A percentile compares a stretch with the other conserved stretches of the same genome.
These are phyloP conservation scores for Aspergillus sp. DNA, from an alignment of 2,329 filamentous ascomycete genomes.

Conservation along the genomic window DNA sequence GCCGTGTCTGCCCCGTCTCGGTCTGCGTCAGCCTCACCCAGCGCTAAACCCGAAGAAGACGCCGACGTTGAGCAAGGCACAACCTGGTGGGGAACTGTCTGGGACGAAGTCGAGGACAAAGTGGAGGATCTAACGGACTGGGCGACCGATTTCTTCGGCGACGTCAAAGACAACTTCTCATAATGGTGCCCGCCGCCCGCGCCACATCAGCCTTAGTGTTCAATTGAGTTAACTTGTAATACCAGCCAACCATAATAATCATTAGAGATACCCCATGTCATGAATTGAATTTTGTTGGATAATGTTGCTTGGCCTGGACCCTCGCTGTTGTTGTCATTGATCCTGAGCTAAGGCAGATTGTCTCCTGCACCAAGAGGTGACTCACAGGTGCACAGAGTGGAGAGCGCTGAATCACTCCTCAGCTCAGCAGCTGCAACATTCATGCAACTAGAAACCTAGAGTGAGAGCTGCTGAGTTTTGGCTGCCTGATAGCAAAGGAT, in stretches of 20 bases:
- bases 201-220: background rate
- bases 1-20: background rate
- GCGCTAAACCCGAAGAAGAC: constrained; percentile 12
- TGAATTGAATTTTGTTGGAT: background rate
- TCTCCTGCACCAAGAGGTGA: background rate
- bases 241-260: constrained; percentile 1
- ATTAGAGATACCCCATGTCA: constrained; percentile 7
- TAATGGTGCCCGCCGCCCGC: background rate
- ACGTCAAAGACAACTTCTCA: constrained; percentile 30
- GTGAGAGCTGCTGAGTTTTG: background rate
- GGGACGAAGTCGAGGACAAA: constrained; percentile 35
- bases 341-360: background rate
- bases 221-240: background rate
- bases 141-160: constrained; percentile 32
- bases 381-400: background rate
- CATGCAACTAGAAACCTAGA: background rate
- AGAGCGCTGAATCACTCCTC: background rate
- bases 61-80: constrained; percentile 16
- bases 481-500: background rate
- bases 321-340: background rate
- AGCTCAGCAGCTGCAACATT: background rate
- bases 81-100: constrained; percentile 36
- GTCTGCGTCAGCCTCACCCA: background rate
- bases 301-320: background rate
- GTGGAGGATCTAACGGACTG: constrained; percentile 38